These are phyloP conservation scores for Tricholomella constricta DNA, from an alignment of 768 basidiomycete species.

Conservation along the genomic window DNA sequence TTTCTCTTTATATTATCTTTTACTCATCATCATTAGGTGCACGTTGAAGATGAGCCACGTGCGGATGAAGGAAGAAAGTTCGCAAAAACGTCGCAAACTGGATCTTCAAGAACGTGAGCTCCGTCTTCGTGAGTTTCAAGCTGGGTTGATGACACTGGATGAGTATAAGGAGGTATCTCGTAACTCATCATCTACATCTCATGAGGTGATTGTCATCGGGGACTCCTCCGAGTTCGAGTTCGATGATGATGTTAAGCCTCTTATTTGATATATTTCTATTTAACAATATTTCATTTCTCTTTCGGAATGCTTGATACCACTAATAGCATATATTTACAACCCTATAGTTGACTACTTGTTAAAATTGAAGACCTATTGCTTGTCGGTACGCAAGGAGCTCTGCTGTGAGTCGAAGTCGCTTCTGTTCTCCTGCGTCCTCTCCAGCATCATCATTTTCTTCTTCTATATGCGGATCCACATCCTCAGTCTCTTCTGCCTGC, in stretches of 20 bases:
- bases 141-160: background rate
- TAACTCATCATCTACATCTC: no score
- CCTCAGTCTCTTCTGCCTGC: constrained; percentile 14
- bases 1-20: no score
- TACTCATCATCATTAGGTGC: background rate
- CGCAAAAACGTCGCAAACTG: background rate
- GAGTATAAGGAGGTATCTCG: no score
- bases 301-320: no score
- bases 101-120: constrained; percentile 1
- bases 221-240: no score
- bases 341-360: no score
- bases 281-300: no score
- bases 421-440: constrained; percentile 17
- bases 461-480: constrained; percentile 7
- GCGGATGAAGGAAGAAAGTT: background rate
- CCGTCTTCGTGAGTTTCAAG: background rate
- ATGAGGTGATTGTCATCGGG: no score
- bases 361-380: no score
- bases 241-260: no score
- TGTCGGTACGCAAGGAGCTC: background rate
- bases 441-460: constrained; percentile 4
- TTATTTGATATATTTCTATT: no score
- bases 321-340: no score
- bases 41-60: background rate
- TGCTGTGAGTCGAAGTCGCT: constrained; percentile 7